Evolutionary conservation across 1,284 basidiomycete species (phyloP), one percentile per base, ranked within the genome.

Genomic region (Abortiporus biennis): DNA sequence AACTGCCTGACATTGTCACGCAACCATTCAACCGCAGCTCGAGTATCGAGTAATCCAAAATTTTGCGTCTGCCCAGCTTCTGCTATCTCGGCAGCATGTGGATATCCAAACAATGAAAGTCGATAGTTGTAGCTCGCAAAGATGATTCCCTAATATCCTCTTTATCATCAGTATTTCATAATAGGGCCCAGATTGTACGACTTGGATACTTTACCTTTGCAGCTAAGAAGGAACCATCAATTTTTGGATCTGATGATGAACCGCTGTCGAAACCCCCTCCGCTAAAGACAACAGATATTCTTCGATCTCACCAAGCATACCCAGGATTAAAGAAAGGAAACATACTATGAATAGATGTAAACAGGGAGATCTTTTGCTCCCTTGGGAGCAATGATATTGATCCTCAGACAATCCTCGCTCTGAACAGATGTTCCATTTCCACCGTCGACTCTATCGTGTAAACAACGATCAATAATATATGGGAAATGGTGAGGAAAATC

Each of bases 61-160:
- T 71, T 71, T 48, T 68, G 68, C 2, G 68, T 66, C 47, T 63
- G 50, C 1, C 61, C 58, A 13, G 56, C 51, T 36, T 59, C 55
- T 1, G 61, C 61, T 16, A 68, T 59, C 47, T 71, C 67, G 6
- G 60, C 49, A 15, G 67, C 58, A 47, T 67, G 66, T 4, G 68
- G 68, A 46, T 61, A 70, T 11, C 61, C 68, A 39, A 61, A 68
- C 1, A 69, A 53, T 2, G 66, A 66, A 2, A 70, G 57, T 13
- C 68, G 61, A 45, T 70, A 70, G 46, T 69, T 69, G 54, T 63
- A 67, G 52, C 66, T 68, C 13, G 62, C 66, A 44, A 67, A 70
- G 6, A 69, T 59, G 42, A 68, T 65, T 1, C 64, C 68, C 57
- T 51, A 56, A n/a, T n/a, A n/a, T n/a, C n/a, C n/a, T n/a, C n/a